phyloP scores from a whole-genome alignment of 2,329 filamentous ascomycete genomes.

The Leptographium procerum region DNA sequence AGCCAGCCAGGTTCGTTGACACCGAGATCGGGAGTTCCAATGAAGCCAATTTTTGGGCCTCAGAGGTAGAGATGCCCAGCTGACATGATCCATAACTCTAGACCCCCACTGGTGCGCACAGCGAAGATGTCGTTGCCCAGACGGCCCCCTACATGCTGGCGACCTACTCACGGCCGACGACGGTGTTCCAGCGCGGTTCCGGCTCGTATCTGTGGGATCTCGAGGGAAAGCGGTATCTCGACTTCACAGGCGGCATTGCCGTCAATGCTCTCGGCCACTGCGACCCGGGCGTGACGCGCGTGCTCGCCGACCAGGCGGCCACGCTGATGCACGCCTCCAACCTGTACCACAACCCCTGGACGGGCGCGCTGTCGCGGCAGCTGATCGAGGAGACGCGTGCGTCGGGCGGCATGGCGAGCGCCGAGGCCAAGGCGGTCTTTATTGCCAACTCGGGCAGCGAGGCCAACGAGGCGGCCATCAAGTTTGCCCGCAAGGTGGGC shows the following conservation, averaged over 20 bases:
- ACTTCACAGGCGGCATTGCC: slow-evolving; percentile 92
- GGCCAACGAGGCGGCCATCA: slow-evolving; percentile 95
- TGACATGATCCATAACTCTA: not conserved
- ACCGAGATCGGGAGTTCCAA: too few species aligned
- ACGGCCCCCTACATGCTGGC: slow-evolving; percentile 86
- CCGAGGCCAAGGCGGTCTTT: slow-evolving; percentile 60
- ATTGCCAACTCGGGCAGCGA: slow-evolving; percentile 95
- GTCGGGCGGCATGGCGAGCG: slow-evolving; percentile 62
- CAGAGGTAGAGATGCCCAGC: too few species aligned
- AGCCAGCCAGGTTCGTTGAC: not conserved
- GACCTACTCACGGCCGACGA: slow-evolving; percentile 82
- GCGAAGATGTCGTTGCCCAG: slow-evolving; percentile 60
- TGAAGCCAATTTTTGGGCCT: too few species aligned
- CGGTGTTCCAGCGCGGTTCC: slow-evolving; percentile 79
- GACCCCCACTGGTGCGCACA: slow-evolving; percentile 22
- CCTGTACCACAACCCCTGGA: slow-evolving; percentile 96
- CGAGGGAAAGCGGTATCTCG: slow-evolving; percentile 79
- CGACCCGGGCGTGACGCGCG: slow-evolving; percentile 62
- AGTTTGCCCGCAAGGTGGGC: slow-evolving; percentile 88
- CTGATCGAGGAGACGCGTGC: slow-evolving; percentile 71
- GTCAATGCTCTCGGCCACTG: slow-evolving; percentile 90
- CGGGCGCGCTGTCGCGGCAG: slow-evolving; percentile 73
- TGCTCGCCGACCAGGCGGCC: slow-evolving; percentile 54
- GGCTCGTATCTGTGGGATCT: slow-evolving; percentile 86
- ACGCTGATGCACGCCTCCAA: slow-evolving; percentile 88